These are phyloP conservation scores for Iodosphaeria phyllophila DNA, from an alignment of 2,329 filamentous ascomycete genomes.

Conservation along the genomic window DNA sequence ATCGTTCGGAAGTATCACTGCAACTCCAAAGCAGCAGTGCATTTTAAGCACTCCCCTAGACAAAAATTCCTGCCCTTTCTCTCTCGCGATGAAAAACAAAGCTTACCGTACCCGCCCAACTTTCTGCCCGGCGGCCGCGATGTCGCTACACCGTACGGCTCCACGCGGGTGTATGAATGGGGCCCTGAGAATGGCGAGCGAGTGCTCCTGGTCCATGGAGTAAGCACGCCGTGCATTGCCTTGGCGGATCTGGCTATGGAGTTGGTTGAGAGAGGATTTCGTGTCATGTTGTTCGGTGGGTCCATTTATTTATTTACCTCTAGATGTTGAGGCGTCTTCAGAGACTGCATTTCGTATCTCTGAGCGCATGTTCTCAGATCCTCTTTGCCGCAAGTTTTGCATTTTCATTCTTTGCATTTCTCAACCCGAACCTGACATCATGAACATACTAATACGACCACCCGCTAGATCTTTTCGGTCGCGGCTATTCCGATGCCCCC, in stretches of 20 bases:
- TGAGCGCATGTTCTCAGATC: too few species aligned
- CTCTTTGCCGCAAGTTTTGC: too few species aligned
- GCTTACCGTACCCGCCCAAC: conserved; percentile 49
- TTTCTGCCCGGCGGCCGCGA: conserved; percentile 51
- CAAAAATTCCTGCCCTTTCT: conserved; percentile 17
- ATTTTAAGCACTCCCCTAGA: too few species aligned
- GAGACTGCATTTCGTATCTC: too few species aligned
- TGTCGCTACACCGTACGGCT: conserved; percentile 52
- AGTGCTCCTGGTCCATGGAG: conserved; percentile 62
- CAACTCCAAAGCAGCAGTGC: too few species aligned
- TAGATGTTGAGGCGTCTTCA: too few species aligned
- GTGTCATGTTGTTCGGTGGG: conserved; percentile 63
- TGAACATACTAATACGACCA: background rate
- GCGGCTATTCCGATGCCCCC: conserved; percentile 60
- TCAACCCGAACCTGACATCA: background rate
- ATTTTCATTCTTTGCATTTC: background rate
- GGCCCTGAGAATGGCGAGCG: conserved; percentile 53
- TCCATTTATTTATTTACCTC: conserved; percentile 8
- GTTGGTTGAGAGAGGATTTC: conserved; percentile 45
- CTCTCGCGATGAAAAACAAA: conserved; percentile 16
- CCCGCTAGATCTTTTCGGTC: conserved; percentile 46
- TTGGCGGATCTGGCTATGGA: conserved; percentile 46
- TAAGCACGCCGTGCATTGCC: conserved; percentile 58
- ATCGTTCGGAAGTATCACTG: too few species aligned
- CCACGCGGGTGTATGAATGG: conserved; percentile 61